A percentile compares a stretch with the other conserved stretches of the same genome.
These are phyloP conservation scores for Scenedesmus sp. DNA, from an alignment of 163 green algal genomes.

Conservation along the genomic window DNA sequence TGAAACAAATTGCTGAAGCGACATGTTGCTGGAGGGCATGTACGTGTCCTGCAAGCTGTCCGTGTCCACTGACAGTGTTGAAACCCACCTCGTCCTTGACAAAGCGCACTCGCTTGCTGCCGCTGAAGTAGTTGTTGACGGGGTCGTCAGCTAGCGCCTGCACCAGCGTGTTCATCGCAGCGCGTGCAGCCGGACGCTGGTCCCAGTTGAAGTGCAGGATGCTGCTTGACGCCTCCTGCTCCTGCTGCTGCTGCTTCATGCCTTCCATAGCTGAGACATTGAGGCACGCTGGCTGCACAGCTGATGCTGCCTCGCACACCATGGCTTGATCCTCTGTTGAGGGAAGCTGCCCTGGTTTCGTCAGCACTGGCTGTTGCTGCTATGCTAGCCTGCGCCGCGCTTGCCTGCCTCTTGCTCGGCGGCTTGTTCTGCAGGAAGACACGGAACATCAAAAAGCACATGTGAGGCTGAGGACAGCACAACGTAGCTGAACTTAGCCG, in stretches of 20 bases:
- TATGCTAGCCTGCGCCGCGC: not conserved
- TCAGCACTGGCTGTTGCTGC: not conserved
- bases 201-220: conserved; percentile 54
- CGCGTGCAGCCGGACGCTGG: not conserved
- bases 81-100: conserved; percentile 42
- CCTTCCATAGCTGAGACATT: not conserved
- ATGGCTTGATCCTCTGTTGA: not conserved
- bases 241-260: conserved; percentile 23
- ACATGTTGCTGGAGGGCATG: too few species aligned
- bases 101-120: conserved; percentile 14
- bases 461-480: not conserved
- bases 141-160: conserved; percentile 52
- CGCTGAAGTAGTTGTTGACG: conserved; percentile 53
- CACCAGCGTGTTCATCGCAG: conserved; percentile 47
- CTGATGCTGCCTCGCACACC: conserved; percentile 13
- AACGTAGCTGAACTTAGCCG: not conserved
- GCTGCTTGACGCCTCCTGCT: not conserved
- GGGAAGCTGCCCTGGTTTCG: not conserved
- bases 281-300: not conserved
- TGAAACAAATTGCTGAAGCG: too few species aligned
- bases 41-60: not conserved
- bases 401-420: not conserved
- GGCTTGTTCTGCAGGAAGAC: not conserved
- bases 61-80: not conserved
- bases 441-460: not conserved